Conservation (phyloP, 257 asterid species). For the Jaltomata sinuosa region DNA sequence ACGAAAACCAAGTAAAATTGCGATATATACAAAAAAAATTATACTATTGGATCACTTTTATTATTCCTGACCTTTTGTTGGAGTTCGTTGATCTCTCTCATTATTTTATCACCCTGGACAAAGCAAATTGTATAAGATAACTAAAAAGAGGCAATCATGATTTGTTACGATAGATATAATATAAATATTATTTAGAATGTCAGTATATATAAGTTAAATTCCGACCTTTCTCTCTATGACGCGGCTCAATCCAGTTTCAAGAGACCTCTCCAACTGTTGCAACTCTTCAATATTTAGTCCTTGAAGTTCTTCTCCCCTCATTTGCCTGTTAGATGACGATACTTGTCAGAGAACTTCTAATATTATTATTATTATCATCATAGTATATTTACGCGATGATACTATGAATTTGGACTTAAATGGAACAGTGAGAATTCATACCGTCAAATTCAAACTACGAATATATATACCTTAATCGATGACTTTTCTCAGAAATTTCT, state of each 20-base stretch:
- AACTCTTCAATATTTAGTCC: conserved; percentile 72
- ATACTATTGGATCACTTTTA: background rate
- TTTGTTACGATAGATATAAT: background rate
- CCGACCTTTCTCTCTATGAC: conserved; percentile 62
- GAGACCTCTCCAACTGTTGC: conserved; percentile 55
- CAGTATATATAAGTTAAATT: background rate
- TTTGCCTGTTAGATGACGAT: conserved; percentile 32
- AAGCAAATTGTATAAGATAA: background rate
- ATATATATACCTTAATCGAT: conserved; percentile 42
- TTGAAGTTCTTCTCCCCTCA: conserved; percentile 93
- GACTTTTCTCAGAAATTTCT: conserved; percentile 67
- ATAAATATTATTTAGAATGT: background rate
- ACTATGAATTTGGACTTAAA: background rate
- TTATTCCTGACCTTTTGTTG: conserved; percentile 45
- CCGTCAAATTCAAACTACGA: background rate
- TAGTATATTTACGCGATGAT: background rate
- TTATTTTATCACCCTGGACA: conserved; percentile 62
- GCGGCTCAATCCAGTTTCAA: conserved; percentile 65
- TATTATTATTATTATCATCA: background rate
- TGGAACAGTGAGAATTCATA: background rate
- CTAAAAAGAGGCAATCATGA: background rate
- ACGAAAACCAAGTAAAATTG: background rate
- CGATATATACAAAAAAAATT: background rate
- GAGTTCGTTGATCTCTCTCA: conserved; percentile 59
- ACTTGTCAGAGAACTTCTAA: background rate